Conservation (phyloP, 2,329 filamentous ascomycete species). For the Calonectria leucothoes region DNA sequence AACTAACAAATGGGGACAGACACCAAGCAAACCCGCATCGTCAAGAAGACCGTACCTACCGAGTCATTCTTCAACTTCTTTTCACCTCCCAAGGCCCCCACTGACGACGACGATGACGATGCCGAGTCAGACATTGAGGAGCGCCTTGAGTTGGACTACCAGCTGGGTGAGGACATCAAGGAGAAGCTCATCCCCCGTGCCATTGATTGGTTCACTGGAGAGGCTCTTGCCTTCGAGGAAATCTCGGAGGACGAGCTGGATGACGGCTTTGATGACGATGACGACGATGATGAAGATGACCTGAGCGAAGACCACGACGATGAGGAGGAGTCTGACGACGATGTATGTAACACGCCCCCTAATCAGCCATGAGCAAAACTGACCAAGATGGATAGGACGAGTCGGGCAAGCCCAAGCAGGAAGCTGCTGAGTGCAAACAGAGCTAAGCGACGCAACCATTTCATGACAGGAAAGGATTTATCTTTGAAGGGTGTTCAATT, state of each 20-base stretch:
- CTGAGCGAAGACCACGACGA: slow-evolving; percentile 88
- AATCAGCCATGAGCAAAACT: slow-evolving; percentile 3
- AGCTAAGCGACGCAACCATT: slow-evolving; percentile 70
- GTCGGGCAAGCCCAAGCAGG: slow-evolving; percentile 90
- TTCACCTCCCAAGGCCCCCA: slow-evolving; percentile 89
- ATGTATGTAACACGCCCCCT: slow-evolving; percentile 62
- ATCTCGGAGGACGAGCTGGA: slow-evolving; percentile 85
- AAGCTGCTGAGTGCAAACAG: slow-evolving; percentile 96
- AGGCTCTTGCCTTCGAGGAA: slow-evolving; percentile 97
- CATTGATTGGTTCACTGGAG: slow-evolving; percentile 99
- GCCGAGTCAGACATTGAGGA: slow-evolving; percentile 94
- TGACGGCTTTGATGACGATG: slow-evolving; percentile 88
- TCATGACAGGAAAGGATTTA: slow-evolving; percentile 42
- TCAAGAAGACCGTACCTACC: slow-evolving; percentile 98
- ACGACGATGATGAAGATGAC: slow-evolving; percentile 92
- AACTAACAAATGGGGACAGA: slow-evolving; percentile 64
- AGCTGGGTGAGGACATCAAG: slow-evolving; percentile 99
- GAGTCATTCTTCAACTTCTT: slow-evolving; percentile 99
- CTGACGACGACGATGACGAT: slow-evolving; percentile 77
- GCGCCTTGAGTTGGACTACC: slow-evolving; percentile 97
- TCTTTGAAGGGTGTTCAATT: slow-evolving; percentile 33
- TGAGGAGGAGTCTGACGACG: slow-evolving; percentile 82
- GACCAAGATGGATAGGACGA: slow-evolving; percentile 72
- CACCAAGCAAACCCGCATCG: slow-evolving; percentile 98
- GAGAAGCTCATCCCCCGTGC: slow-evolving; percentile 99